Conservation (phyloP, 192 early-diverging fungal species). For the Lobosporangium transversale region DNA sequence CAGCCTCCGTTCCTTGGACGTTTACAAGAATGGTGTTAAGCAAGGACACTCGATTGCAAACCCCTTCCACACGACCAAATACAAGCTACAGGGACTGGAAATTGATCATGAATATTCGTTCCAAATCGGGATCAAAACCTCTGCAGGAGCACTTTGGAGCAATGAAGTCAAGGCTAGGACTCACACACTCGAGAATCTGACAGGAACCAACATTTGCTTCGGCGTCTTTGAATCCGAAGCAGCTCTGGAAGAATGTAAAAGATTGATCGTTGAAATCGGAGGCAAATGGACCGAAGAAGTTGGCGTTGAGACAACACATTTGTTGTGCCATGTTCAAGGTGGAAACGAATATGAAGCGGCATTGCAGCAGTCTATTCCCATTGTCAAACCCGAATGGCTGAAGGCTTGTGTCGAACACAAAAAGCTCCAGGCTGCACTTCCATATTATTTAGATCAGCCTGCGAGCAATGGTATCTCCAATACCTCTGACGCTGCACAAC, state of each 20-base stretch:
- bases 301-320: conserved; percentile 89
- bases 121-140: conserved; percentile 89
- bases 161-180: conserved; percentile 83
- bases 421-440: conserved; percentile 83
- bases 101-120: conserved; percentile 92
- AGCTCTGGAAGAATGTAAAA: conserved; percentile 72
- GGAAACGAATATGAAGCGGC: conserved; percentile 92
- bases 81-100: conserved; percentile 91
- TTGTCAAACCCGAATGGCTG: conserved; percentile 96
- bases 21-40: conserved; percentile 90
- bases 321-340: conserved; percentile 85
- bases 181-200: conserved; percentile 95
- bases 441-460: conserved; percentile 63
- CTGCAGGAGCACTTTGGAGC: conserved; percentile 84
- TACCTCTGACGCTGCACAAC: conserved; percentile 23
- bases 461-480: conserved; percentile 45
- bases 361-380: conserved; percentile 89
- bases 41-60: conserved; percentile 68
- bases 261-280: conserved; percentile 81
- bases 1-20: conserved; percentile 85
- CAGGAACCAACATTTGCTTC: conserved; percentile 96
- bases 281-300: conserved; percentile 89
- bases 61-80: conserved; percentile 59
- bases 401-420: conserved; percentile 89
- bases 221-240: conserved; percentile 83